Evolutionary conservation across 257 asterid species (phyloP).

Genomic region (Fraxinus quadrangulata): DNA sequence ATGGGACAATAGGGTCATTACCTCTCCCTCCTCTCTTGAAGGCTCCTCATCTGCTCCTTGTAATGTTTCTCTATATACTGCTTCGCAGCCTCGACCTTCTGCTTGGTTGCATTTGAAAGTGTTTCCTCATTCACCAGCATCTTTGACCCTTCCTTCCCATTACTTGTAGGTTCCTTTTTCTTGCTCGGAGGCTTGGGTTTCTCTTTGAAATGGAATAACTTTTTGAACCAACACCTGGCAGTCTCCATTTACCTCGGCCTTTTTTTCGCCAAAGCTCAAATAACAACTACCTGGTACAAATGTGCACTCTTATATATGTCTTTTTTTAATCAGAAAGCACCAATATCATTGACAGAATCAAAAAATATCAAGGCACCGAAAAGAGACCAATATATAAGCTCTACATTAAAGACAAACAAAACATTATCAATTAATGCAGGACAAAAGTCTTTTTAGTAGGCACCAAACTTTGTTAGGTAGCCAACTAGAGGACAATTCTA

Average conservation of each 20-base stretch:
- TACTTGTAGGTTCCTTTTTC: constrained; percentile 51
- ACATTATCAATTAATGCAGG: constrained; percentile 30
- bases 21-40: constrained; percentile 95
- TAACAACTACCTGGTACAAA: constrained; percentile 21
- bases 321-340: constrained; percentile 32
- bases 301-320: constrained; percentile 19
- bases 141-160: constrained; percentile 64
- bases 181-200: constrained; percentile 64
- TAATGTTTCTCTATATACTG: constrained; percentile 95
- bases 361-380: constrained; percentile 12
- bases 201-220: constrained; percentile 56
- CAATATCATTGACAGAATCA: constrained; percentile 39
- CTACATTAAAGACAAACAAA: constrained; percentile 42
- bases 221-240: constrained; percentile 69
- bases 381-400: constrained; percentile 17
- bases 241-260: constrained; percentile 60
- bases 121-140: constrained; percentile 60
- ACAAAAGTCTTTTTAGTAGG: constrained; percentile 9
- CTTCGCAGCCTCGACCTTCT: constrained; percentile 96
- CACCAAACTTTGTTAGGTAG: constrained; percentile 26
- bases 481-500: constrained; percentile 13
- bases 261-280: constrained; percentile 20
- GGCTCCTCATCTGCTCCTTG: constrained; percentile 96
- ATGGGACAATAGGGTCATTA: constrained; percentile 29
- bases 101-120: constrained; percentile 90